These are phyloP conservation scores for Elsinoe batatas DNA, from an alignment of 2,329 filamentous ascomycete species.

Conservation along the genomic window DNA sequence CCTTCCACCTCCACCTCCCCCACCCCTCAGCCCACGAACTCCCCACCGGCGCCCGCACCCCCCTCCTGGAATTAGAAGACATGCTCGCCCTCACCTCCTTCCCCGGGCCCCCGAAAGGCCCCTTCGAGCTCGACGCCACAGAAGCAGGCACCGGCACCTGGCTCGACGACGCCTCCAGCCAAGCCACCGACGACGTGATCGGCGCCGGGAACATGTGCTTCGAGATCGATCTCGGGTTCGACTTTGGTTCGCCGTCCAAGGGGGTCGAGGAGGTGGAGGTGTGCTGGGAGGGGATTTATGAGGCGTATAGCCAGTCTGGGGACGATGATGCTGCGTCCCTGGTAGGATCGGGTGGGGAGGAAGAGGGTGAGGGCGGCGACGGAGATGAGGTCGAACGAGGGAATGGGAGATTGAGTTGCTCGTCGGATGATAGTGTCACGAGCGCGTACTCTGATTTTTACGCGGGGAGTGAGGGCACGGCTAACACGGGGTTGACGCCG, in stretches of 20 bases:
- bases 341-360: neutral
- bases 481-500: neutral
- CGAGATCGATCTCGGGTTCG: neutral
- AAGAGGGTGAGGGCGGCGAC: neutral
- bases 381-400: constrained; percentile 17
- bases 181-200: neutral
- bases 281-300: neutral
- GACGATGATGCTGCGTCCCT: no score
- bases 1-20: constrained; percentile 3
- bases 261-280: neutral
- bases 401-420: neutral
- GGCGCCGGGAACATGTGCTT: neutral
- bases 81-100: neutral
- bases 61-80: constrained; percentile 8
- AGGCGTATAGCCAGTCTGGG: neutral
- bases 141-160: neutral
- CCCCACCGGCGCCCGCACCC: constrained; percentile 11
- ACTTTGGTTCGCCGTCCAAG: neutral
- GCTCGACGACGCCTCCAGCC: neutral
- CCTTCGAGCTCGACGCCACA: constrained; percentile 10
- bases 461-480: neutral
- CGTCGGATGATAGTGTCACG: constrained; percentile 17
- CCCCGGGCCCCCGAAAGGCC: neutral
- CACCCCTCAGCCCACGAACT: neutral
- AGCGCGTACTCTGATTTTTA: constrained; percentile 6